Evolutionary conservation across 1,284 basidiomycete species (phyloP).

Genomic region (Apiotrichum gamsii): DNA sequence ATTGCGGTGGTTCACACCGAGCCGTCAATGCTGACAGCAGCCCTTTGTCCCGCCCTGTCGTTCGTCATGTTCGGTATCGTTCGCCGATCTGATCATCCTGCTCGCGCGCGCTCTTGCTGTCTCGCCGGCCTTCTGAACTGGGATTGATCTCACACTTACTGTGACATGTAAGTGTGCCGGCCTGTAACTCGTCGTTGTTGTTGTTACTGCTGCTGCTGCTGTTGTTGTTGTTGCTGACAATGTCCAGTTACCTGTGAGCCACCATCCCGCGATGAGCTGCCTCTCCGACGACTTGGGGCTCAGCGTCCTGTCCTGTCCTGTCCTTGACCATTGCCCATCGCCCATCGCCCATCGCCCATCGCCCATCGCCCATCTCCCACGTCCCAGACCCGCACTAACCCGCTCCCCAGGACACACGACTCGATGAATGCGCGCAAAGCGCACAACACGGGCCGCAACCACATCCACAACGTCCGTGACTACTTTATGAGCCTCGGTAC

Average conservation of each 20-base stretch:
- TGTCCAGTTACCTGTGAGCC: conserved; percentile 53
- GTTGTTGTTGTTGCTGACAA: conserved; percentile 4
- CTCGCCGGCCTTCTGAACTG: neutral
- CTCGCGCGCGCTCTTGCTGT: neutral
- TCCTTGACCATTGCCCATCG: neutral
- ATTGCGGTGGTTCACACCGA: neutral
- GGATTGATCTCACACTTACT: conserved; percentile 20
- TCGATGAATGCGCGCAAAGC: conserved; percentile 73
- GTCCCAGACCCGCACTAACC: neutral
- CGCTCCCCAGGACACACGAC: conserved; percentile 32
- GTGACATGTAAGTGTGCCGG: conserved; percentile 41
- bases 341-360: too few relatives aligned
- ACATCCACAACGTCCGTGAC: conserved; percentile 90
- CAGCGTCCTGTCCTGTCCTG: conserved; percentile 1
- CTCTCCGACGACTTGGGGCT: too few relatives aligned
- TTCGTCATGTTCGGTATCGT: neutral
- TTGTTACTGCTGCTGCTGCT: too few relatives aligned
- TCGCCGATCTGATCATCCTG: neutral
- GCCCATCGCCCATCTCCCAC: neutral
- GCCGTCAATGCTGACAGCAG: conserved; percentile 6
- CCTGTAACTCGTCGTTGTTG: too few relatives aligned
- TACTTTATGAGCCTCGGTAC: conserved; percentile 95
- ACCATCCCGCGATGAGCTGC: conserved; percentile 1
- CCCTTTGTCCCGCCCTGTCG: neutral
- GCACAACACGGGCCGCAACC: conserved; percentile 94